Base-by-base conservation (phyloP, 2,329 filamentous ascomycete species). In the Raffaelea arxii region DNA sequence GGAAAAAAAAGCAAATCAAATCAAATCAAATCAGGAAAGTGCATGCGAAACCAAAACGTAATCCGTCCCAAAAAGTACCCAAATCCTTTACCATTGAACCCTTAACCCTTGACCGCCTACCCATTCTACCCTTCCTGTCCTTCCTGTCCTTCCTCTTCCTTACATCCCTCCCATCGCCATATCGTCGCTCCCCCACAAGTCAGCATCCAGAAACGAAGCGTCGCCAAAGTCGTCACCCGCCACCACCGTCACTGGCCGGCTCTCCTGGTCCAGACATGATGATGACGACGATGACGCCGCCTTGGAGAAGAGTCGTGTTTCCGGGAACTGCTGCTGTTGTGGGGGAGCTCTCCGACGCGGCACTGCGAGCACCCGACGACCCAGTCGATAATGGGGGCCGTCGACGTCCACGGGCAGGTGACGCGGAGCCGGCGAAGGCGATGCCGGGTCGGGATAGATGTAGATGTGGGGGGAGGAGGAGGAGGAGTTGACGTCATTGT, bases 151-250 rank as follows among this genome's bases (percentile, higher is more conserved):
- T n/a, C n/a, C n/a, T n/a, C n/a, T n/a, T n/a, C n/a, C 24, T 24
- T 40, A 50, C 46, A 52, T 46, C n/a, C 61, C 64, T 27, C 57
- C 60, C 66, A 75, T 68, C 12, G 72, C 67, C 41, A 68, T 60
- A 23, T 67, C 66, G 35, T 61, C 62, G 12, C 53, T 55, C 25
- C 57, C 53, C 35, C 51, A 39, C 7, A 52, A 44, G 27, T 45
- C 51, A 2, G 61, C 67, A 47, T 78, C 76, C 45, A 82, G 59
- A 49, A 88, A 88, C 1, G 75, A 70, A 0, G 83, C 83, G 49
- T 88, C 84, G 48, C 75, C 80, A 59, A 87, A 87, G 58, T 87
- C 82, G 44, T 57, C 80, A 45, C 55, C 41, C 7, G 35, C 43
- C 49, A 16, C 47, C 42, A 39, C 16, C 39, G 48, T 65, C 0